Percentiles rank a stretch among this genome's conserved stretches.
phyloP scores from a whole-genome alignment of 208 protist species.

The Trypanosoma theileri region DNA sequence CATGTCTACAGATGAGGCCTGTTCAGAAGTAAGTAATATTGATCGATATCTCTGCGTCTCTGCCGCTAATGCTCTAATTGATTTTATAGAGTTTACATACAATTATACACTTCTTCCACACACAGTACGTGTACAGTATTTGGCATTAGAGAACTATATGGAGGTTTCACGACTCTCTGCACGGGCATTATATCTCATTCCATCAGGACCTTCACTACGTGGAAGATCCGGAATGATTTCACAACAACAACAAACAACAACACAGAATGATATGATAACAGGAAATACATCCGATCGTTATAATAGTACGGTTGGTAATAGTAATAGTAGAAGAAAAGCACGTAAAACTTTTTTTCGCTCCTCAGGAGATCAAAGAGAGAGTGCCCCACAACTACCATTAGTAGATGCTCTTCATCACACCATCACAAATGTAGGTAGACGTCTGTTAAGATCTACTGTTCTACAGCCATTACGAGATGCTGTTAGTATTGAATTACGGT shows the following conservation, averaged over 20 bases:
- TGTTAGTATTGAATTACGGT: conserved; percentile 59
- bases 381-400: conserved; percentile 35
- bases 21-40: conserved; percentile 38
- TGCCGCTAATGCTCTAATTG: conserved; percentile 70
- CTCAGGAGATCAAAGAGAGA: conserved; percentile 7
- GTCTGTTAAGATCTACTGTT: conserved; percentile 66
- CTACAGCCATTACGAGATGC: conserved; percentile 76
- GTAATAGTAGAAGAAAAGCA: background rate
- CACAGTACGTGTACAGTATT: conserved; percentile 60
- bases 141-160: conserved; percentile 71
- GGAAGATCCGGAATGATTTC: background rate
- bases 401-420: conserved; percentile 63
- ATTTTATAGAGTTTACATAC: conserved; percentile 72
- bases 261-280: no score
- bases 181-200: conserved; percentile 62
- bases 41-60: conserved; percentile 83
- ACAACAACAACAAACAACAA: background rate
- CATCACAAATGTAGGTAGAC: conserved; percentile 69
- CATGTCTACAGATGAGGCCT: conserved; percentile 42
- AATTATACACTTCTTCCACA: conserved; percentile 69
- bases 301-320: background rate
- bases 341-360: conserved; percentile 28
- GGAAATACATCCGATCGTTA: background rate
- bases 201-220: conserved; percentile 12
- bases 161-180: conserved; percentile 63